phyloP scores from a whole-genome alignment of 495 filamentous ascomycete species.

The Beverwykella pulmonaria region DNA sequence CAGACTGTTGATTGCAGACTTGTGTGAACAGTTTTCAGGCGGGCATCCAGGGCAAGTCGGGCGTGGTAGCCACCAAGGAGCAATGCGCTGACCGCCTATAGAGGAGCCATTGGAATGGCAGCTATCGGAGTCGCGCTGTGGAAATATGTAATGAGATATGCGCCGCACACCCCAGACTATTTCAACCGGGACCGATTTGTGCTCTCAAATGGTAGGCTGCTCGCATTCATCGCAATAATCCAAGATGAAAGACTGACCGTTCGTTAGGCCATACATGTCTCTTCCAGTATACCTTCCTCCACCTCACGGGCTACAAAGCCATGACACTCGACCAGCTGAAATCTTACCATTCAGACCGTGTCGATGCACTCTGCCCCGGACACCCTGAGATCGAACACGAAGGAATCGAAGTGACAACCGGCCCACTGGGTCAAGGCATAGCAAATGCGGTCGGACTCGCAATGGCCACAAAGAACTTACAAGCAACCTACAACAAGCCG shows the following conservation, averaged over 20 bases:
- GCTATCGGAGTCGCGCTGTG: constrained; percentile 57
- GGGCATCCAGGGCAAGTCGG: constrained; percentile 58
- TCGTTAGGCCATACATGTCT: constrained; percentile 58
- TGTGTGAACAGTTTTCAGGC: constrained; percentile 62
- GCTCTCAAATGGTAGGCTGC: constrained; percentile 52
- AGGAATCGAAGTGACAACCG: constrained; percentile 66
- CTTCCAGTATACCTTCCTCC: constrained; percentile 62
- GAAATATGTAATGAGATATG: constrained; percentile 57
- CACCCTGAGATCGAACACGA: constrained; percentile 65
- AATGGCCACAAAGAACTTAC: constrained; percentile 61
- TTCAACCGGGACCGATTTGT: constrained; percentile 60
- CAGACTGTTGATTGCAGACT: constrained; percentile 59
- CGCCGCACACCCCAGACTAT: constrained; percentile 51
- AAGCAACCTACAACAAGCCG: constrained; percentile 56
- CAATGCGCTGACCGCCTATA: neutral
- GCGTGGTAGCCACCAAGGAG: neutral
- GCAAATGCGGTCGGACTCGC: constrained; percentile 64
- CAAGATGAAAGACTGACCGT: neutral
- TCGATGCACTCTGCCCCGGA: constrained; percentile 56
- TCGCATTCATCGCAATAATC: neutral
- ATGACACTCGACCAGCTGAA: constrained; percentile 65
- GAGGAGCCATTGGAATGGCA: constrained; percentile 60
- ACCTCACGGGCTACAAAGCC: constrained; percentile 60
- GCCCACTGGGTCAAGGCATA: constrained; percentile 62
- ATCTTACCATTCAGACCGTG: constrained; percentile 59